These are phyloP conservation scores for Hebeloma cylindrosporum DNA, from an alignment of 768 basidiomycete genomes.

Conservation along the genomic window DNA sequence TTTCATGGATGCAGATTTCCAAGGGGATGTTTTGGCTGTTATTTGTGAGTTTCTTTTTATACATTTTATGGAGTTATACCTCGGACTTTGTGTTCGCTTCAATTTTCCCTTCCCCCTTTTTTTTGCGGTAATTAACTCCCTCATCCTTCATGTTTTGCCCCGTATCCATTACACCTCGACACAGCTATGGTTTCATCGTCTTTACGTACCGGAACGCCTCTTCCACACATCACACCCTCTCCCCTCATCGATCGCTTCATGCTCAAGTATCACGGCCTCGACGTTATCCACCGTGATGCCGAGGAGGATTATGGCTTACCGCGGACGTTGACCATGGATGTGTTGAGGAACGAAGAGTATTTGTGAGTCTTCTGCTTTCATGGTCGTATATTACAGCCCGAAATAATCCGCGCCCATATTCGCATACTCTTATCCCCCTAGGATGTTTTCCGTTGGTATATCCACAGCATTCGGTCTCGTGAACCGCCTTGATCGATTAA, in stretches of 20 bases:
- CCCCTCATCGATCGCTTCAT: constrained; percentile 55
- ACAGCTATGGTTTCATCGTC: constrained; percentile 76
- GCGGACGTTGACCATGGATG: constrained; percentile 65
- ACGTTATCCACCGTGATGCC: constrained; percentile 66
- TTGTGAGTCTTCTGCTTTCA: constrained; percentile 48
- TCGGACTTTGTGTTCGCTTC: no score
- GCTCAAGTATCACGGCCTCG: constrained; percentile 53
- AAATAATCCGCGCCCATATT: neutral
- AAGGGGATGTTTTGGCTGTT: constrained; percentile 83
- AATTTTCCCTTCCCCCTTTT: no score
- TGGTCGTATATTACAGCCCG: neutral
- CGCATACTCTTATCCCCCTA: constrained; percentile 20
- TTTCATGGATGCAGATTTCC: constrained; percentile 75
- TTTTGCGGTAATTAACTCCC: no score
- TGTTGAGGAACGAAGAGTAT: constrained; percentile 77
- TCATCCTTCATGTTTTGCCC: no score
- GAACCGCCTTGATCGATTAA: constrained; percentile 71
- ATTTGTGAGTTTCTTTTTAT: constrained; percentile 51
- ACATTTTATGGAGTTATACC: no score
- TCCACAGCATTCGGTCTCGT: constrained; percentile 69
- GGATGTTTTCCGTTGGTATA: constrained; percentile 72
- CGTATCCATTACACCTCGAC: no score
- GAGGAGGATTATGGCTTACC: constrained; percentile 80
- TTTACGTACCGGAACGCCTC: constrained; percentile 66
- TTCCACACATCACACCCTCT: constrained; percentile 87